Base-by-base conservation (phyloP, 1,139 yeast genomes). In the Kodamaea anthophila region DNA sequence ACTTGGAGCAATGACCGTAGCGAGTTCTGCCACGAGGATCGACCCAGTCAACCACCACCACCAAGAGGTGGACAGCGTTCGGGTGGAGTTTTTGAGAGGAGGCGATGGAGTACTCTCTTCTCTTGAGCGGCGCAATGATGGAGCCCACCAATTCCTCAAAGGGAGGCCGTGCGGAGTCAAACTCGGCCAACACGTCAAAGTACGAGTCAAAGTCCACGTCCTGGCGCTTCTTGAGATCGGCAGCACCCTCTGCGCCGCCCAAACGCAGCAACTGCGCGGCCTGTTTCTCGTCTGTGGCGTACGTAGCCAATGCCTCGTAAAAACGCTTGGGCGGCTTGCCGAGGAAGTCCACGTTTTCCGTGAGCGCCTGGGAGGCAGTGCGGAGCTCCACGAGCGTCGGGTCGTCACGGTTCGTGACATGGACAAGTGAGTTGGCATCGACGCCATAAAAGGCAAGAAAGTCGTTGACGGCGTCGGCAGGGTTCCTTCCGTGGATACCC, bases 31-130 rank as follows among this genome's bases (percentile, higher is more conserved):
- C 96, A 53, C 73, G 71, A 31, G 81, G 70, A 56, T 88, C 96
- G 33, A 78, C 68, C 98, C 98, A 91, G 58, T 88, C 96, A 35
- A 88, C 97, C 33, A 88, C 97, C 39, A 91, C 98, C 55, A 91
- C 78, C 51, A 91, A 72, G 51, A 91, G 65, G 53, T 88, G 97
- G 29, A 91, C 87, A 19, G 91, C 91, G 53, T 84, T 85, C 35
- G 91, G 85, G 60, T 88, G 97, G 46, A 84, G 68, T 53, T 72
- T 84, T 60, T 91, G 98, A 19, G 97, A 88, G 2, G 96, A 87
- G 4, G 98, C 97, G 58, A 91, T 91, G n/a, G 97, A 88, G 55
- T 91, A 91, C 60, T 91, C 98, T 67, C 98, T 83, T 67, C 98
- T 81, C 69, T 91, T 91, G 55, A 88, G 70, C 16, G 96, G 93